Evolutionary conservation across 1,139 yeast species (phyloP).

Genomic region (Yarrowia galli): DNA sequence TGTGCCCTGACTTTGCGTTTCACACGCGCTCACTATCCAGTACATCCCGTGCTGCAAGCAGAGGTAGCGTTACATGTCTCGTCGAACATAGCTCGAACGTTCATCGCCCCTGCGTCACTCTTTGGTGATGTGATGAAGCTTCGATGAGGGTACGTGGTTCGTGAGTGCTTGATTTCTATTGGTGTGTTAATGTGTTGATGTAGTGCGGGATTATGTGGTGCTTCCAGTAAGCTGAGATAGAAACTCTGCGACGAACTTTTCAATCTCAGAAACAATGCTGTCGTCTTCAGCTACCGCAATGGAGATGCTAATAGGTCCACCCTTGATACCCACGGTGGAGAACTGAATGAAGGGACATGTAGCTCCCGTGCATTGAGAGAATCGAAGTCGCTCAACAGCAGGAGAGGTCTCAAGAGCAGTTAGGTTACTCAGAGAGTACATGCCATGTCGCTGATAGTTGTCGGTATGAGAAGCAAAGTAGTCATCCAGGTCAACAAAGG

Average conservation of each 20-base stretch:
- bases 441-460: background rate
- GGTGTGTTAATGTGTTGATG: too few species aligned
- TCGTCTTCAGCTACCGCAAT: constrained; percentile 30
- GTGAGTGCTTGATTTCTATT: too few species aligned
- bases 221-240: background rate
- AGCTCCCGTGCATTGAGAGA: constrained; percentile 32
- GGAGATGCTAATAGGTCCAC: constrained; percentile 24
- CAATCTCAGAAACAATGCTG: background rate
- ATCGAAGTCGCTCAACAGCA: constrained; percentile 12
- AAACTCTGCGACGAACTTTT: background rate
- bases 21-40: background rate
- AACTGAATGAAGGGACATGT: constrained; percentile 34
- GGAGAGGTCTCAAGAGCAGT: constrained; percentile 23
- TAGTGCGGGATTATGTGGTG: too few species aligned
- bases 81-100: too few species aligned
- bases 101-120: too few species aligned
- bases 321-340: constrained; percentile 26
- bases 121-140: too few species aligned
- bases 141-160: too few species aligned
- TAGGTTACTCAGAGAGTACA: constrained; percentile 23
- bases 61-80: background rate
- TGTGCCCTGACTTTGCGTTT: background rate
- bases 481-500: constrained; percentile 14
- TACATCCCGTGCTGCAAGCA: background rate
- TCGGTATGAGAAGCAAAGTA: constrained; percentile 22